phyloP scores from a whole-genome alignment of 2,329 filamentous ascomycete genomes.

The Nothophoma quercina region DNA sequence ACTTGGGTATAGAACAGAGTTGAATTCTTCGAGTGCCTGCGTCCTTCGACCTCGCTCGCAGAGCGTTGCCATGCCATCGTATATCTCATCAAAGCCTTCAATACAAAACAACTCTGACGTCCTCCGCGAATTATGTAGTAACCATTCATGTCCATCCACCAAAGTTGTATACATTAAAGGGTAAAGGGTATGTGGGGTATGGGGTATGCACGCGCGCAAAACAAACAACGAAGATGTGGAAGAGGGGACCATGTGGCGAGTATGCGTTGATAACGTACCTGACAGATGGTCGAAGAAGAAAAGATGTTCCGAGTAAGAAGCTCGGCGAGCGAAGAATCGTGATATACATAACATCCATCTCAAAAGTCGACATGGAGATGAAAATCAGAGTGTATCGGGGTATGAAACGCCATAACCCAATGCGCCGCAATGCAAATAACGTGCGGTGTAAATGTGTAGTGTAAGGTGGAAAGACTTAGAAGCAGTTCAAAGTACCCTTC shows the following conservation, averaged over 20 bases:
- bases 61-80: constrained; percentile 11
- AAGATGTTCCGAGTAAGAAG: neutral
- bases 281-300: constrained; percentile 4
- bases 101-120: neutral
- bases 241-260: constrained; percentile 4
- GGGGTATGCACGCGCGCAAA: constrained; percentile 7
- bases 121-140: constrained; percentile 6
- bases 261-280: constrained; percentile 3
- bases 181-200: constrained; percentile 15
- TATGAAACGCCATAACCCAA: constrained; percentile 37
- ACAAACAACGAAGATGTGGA: constrained; percentile 2
- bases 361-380: constrained; percentile 7
- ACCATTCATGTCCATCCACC: constrained; percentile 2
- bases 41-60: neutral
- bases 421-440: constrained; percentile 33
- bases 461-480: constrained; percentile 62
- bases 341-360: constrained; percentile 3
- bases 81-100: constrained; percentile 8
- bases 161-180: constrained; percentile 18
- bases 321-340: constrained; percentile 1
- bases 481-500: constrained; percentile 95
- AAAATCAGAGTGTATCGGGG: constrained; percentile 24
- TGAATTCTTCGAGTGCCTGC: constrained; percentile 6
- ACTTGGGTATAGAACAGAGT: constrained; percentile 1
- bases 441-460: constrained; percentile 21